Evolutionary conservation across 2,329 filamentous ascomycete genomes (phyloP).

Genomic region (Pseudocercospora musae): DNA sequence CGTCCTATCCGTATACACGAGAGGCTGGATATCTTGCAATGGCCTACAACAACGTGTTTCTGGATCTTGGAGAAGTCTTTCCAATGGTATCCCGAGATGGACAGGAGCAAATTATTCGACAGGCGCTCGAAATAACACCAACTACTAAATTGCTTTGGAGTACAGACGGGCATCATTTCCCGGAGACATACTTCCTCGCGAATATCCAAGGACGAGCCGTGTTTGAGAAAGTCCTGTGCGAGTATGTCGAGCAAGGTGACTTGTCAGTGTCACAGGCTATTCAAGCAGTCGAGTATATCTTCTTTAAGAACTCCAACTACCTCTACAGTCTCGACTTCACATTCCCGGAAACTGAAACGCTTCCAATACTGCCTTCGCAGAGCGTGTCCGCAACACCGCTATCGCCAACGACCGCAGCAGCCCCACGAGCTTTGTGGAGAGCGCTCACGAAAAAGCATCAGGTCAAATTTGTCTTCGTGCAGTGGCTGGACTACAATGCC

Average conservation of each 20-base stretch:
- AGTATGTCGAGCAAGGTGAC: conserved; percentile 64
- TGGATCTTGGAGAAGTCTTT: conserved; percentile 81
- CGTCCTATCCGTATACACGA: conserved; percentile 75
- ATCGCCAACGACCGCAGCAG: background rate
- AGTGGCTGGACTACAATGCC: conserved; percentile 77
- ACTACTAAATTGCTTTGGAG: conserved; percentile 75
- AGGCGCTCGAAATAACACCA: conserved; percentile 73
- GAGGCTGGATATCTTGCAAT: conserved; percentile 76
- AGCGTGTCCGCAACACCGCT: background rate
- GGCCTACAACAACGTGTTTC: conserved; percentile 74
- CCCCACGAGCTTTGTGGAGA: background rate
- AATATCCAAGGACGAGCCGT: conserved; percentile 69
- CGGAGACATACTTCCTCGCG: conserved; percentile 73
- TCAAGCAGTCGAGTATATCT: conserved; percentile 61
- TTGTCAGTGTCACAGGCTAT: conserved; percentile 61
- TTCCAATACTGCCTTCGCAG: background rate
- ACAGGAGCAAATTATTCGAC: conserved; percentile 66
- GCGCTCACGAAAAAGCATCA: background rate
- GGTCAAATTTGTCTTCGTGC: conserved; percentile 63
- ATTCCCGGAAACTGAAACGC: conserved; percentile 25
- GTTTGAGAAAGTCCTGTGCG: conserved; percentile 64
- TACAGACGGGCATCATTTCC: conserved; percentile 75
- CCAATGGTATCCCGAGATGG: conserved; percentile 73
- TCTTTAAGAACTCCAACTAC: conserved; percentile 75
- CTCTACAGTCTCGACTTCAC: conserved; percentile 59